phyloP scores from a whole-genome alignment of 768 basidiomycete species.

The Boletus reticuloceps region DNA sequence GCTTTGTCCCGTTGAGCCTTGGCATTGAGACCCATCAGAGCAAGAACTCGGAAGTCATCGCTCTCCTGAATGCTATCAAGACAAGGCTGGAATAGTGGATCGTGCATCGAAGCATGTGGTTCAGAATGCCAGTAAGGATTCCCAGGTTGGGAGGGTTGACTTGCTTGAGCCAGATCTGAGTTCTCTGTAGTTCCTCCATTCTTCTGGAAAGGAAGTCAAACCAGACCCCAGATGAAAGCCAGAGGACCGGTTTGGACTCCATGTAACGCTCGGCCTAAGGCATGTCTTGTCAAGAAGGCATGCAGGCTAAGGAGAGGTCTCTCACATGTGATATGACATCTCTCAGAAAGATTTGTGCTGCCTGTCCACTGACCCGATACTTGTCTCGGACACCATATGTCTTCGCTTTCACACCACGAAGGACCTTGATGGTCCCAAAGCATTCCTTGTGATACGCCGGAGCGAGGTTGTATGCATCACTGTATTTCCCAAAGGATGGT shows the following conservation, averaged over 20 bases:
- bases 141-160: conserved; percentile 10
- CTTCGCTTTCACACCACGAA: background rate
- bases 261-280: background rate
- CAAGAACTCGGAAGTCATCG: background rate
- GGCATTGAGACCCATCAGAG: background rate
- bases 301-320: too few relatives aligned
- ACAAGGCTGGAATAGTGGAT: background rate
- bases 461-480: background rate
- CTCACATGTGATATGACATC: background rate
- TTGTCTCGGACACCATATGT: background rate
- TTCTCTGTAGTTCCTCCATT: background rate
- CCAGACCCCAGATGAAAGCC: conserved; percentile 2
- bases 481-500: background rate
- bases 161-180: background rate
- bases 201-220: background rate
- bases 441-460: background rate
- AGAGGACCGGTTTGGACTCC: background rate
- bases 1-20: background rate
- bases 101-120: conserved; percentile 4
- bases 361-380: background rate
- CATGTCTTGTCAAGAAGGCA: background rate
- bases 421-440: background rate
- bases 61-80: background rate
- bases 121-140: conserved; percentile 1
- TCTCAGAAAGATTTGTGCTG: background rate